phyloP scores from a whole-genome alignment of 2,329 filamentous ascomycete genomes.

The Stylonectria norvegica region DNA sequence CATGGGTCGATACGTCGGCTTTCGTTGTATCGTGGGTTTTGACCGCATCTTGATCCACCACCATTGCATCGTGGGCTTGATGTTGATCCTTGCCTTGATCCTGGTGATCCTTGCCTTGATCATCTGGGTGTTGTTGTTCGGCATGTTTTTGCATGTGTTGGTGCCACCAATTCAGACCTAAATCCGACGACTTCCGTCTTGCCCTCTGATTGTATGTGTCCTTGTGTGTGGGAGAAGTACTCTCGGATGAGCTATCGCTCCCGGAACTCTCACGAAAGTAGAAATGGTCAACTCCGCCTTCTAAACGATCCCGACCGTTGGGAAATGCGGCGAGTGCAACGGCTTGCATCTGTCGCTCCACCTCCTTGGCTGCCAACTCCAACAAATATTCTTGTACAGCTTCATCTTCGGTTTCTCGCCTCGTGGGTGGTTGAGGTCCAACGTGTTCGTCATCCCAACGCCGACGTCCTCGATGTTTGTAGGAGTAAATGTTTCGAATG shows the following conservation, averaged over 20 bases:
- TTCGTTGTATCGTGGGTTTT: no score
- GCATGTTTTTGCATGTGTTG: slow-evolving; percentile 78
- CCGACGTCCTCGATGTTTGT: slow-evolving; percentile 25
- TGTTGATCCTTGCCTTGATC: slow-evolving; percentile 44
- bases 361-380: slow-evolving; percentile 74
- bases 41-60: no score
- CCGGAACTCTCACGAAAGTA: slow-evolving; percentile 62
- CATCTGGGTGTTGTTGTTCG: no score
- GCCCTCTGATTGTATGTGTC: slow-evolving; percentile 27
- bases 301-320: slow-evolving; percentile 64
- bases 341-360: slow-evolving; percentile 76
- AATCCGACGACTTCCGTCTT: slow-evolving; percentile 59
- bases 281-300: slow-evolving; percentile 70
- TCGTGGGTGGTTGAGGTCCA: slow-evolving; percentile 36
- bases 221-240: slow-evolving; percentile 33
- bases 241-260: slow-evolving; percentile 47
- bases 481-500: slow-evolving; percentile 58
- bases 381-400: slow-evolving; percentile 73
- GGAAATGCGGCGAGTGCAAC: slow-evolving; percentile 73
- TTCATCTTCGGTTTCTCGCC: slow-evolving; percentile 71
- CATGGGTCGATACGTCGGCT: no score
- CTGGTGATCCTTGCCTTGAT: no score
- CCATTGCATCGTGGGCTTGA: slow-evolving; percentile 29
- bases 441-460: neutral
- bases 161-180: slow-evolving; percentile 69